Conservation (phyloP, 371 early-diverging fungal species). For the Funneliformis caledonium region DNA sequence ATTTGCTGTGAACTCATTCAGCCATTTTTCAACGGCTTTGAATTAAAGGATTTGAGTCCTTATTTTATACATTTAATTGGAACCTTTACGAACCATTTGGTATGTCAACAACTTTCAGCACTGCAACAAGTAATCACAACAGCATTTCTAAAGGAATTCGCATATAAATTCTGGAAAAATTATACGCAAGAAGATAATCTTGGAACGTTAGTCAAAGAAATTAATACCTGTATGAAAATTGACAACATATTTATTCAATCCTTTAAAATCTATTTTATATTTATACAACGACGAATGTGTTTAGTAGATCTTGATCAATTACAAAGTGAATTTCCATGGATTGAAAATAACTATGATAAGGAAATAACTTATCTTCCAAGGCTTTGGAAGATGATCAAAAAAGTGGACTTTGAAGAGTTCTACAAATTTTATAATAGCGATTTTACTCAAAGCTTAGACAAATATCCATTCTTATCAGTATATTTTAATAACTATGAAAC, state of each 20-base stretch:
- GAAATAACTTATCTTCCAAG: background rate
- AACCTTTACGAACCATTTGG: no score
- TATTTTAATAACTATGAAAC: conserved; percentile 37
- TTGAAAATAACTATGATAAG: conserved; percentile 12
- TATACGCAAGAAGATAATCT: background rate
- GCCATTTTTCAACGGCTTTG: no score
- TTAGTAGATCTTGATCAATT: background rate
- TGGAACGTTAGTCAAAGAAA: background rate
- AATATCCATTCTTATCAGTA: conserved; percentile 29
- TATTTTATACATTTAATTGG: background rate
- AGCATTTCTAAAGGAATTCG: conserved; percentile 38
- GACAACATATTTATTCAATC: background rate
- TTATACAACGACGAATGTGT: background rate
- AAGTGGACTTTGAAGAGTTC: conserved; percentile 26
- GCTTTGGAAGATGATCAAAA: conserved; percentile 16
- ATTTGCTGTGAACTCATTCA: conserved; percentile 38
- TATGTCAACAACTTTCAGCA: background rate
- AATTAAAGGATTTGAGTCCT: background rate
- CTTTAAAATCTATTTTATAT: conserved; percentile 13
- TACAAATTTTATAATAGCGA: background rate
- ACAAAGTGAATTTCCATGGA: conserved; percentile 26
- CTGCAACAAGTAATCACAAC: conserved; percentile 22
- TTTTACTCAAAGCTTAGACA: background rate
- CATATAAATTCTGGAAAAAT: conserved; percentile 22
- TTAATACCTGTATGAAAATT: conserved; percentile 2